Evolutionary conservation across 768 basidiomycete genomes (phyloP).

Genomic region (Holtermannia corniformis): DNA sequence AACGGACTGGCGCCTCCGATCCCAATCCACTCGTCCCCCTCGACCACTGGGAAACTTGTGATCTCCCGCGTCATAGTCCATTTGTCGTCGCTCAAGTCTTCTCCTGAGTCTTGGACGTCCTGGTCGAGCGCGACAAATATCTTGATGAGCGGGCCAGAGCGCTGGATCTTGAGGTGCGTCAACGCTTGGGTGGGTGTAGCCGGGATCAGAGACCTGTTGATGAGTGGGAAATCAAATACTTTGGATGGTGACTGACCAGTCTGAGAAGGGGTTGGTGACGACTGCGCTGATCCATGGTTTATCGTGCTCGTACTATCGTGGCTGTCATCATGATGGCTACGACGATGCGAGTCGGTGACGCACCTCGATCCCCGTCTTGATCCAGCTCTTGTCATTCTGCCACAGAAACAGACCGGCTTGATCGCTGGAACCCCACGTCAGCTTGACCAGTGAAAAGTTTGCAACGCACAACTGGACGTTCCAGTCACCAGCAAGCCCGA

Average conservation of each 20-base stretch:
- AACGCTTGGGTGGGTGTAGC: neutral
- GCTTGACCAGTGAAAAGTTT: neutral
- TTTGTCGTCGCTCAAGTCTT: neutral
- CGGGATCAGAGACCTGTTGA: neutral
- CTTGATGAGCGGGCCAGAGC: neutral
- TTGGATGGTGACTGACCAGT: slow-evolving; percentile 1
- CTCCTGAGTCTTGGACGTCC: neutral
- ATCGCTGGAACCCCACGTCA: slow-evolving; percentile 1
- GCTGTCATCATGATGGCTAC: neutral
- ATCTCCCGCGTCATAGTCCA: slow-evolving; percentile 4
- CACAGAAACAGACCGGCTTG: slow-evolving; percentile 4
- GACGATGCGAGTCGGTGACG: too few species aligned
- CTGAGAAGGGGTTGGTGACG: slow-evolving; percentile 2
- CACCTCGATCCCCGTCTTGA: slow-evolving; percentile 7
- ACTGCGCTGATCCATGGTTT: slow-evolving; percentile 7
- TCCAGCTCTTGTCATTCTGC: slow-evolving; percentile 1
- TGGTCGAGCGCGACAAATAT: neutral
- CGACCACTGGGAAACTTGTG: neutral
- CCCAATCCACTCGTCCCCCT: neutral
- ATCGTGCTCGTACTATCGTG: neutral
- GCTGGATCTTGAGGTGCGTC: neutral
- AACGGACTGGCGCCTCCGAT: neutral
- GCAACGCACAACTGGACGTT: neutral
- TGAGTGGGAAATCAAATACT: neutral
- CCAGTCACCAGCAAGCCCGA: neutral